Evolutionary conservation across 2,329 filamentous ascomycete species (phyloP).

Genomic region (Ceratocystis papillata): DNA sequence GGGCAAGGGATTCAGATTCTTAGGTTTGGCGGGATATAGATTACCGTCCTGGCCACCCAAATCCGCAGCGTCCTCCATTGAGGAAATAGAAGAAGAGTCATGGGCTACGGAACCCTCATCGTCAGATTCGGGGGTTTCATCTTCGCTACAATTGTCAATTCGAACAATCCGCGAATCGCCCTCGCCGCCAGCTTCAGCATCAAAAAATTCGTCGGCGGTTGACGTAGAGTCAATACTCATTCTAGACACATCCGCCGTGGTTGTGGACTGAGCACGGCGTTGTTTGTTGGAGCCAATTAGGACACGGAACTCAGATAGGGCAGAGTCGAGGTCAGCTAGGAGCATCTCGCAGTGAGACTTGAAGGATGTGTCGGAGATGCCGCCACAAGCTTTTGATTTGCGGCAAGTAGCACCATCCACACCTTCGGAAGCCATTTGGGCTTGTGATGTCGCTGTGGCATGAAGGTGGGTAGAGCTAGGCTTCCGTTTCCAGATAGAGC

Average conservation of each 20-base stretch:
- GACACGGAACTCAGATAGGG: constrained; percentile 69
- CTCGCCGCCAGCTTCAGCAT: constrained; percentile 62
- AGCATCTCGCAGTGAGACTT: constrained; percentile 73
- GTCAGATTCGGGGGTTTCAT: constrained; percentile 49
- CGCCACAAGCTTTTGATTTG: constrained; percentile 33
- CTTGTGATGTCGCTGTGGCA: constrained; percentile 33
- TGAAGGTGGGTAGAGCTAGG: constrained; percentile 43
- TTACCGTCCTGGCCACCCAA: constrained; percentile 49
- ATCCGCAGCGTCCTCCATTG: constrained; percentile 49
- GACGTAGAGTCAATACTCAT: constrained; percentile 70
- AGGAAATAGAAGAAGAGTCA: constrained; percentile 50
- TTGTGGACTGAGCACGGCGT: constrained; percentile 49
- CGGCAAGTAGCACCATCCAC: constrained; percentile 30
- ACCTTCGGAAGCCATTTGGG: constrained; percentile 28
- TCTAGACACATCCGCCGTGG: constrained; percentile 37
- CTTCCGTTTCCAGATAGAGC: constrained; percentile 86
- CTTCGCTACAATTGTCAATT: constrained; percentile 56
- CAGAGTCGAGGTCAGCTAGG: constrained; percentile 72
- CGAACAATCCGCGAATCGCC: constrained; percentile 57
- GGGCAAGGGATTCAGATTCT: constrained; percentile 66
- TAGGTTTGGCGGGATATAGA: constrained; percentile 66
- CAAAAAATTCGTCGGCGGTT: constrained; percentile 84
- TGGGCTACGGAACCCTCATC: constrained; percentile 41
- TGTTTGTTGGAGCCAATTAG: constrained; percentile 71
- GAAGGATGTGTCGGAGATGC: constrained; percentile 52